A percentile compares a stretch with the other conserved stretches of the same genome.
These are phyloP conservation scores for Linum lewisii DNA, from an alignment of 345 rosid genomes.

Conservation along the genomic window DNA sequence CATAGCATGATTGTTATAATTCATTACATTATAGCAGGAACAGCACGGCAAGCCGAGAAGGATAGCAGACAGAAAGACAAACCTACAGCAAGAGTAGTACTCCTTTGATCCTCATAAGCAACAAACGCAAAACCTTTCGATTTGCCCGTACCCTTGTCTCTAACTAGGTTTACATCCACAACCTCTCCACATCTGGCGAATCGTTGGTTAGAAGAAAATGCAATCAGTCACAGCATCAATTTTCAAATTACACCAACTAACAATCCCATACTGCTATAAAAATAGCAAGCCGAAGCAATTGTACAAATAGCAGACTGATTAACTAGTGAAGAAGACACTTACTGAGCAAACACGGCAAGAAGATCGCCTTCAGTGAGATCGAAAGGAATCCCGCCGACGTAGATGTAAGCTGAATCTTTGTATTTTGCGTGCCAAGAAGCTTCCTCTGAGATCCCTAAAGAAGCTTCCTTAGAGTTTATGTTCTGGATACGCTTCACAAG, in stretches of 20 bases:
- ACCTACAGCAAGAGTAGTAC: conserved; percentile 92
- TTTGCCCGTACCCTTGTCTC: conserved; percentile 91
- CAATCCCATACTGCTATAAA: neutral
- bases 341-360: conserved; percentile 92
- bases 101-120: conserved; percentile 94
- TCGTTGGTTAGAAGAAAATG: neutral
- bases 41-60: neutral
- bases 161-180: conserved; percentile 81
- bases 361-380: conserved; percentile 97
- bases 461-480: conserved; percentile 64
- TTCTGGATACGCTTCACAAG: conserved; percentile 68
- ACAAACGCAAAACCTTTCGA: conserved; percentile 82
- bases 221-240: neutral
- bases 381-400: conserved; percentile 73
- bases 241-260: neutral
- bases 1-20: neutral
- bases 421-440: conserved; percentile 97
- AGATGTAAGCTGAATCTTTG: conserved; percentile 76
- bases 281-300: neutral
- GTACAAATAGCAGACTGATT: neutral
- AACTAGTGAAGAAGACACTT: conserved; percentile 9
- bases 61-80: conserved; percentile 16
- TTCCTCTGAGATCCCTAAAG: conserved; percentile 68
- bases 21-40: neutral
- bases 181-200: conserved; percentile 65